Evolutionary conservation across 441 rosid species (phyloP).

Genomic region (Pelargonium australe): DNA sequence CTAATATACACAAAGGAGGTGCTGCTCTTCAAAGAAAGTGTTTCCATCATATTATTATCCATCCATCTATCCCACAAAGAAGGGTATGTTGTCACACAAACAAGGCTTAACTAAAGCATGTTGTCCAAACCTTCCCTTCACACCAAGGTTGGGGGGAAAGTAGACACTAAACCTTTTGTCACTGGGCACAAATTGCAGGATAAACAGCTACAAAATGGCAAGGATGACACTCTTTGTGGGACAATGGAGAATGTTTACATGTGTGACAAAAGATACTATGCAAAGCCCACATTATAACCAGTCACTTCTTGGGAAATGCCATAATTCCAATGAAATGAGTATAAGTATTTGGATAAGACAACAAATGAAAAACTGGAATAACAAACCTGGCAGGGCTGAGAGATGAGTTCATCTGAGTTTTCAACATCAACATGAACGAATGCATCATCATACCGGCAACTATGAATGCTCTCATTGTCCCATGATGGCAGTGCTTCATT

Average conservation of each 20-base stretch:
- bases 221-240: not conserved
- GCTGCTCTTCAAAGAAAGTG: not conserved
- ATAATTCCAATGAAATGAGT: not conserved
- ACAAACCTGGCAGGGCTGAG: conserved; percentile 88
- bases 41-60: too few relatives aligned
- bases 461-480: conserved; percentile 50
- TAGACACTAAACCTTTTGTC: too few relatives aligned
- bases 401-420: conserved; percentile 46
- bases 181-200: not conserved
- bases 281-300: not conserved
- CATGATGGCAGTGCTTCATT: conserved; percentile 47
- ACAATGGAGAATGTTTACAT: not conserved
- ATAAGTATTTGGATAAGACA: not conserved
- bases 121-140: too few relatives aligned
- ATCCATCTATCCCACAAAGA: too few relatives aligned
- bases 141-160: not conserved
- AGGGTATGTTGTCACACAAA: not conserved
- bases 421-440: conserved; percentile 53
- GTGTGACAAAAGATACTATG: not conserved
- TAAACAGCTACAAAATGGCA: not conserved
- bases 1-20: not conserved
- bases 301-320: not conserved
- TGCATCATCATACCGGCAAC: conserved; percentile 43
- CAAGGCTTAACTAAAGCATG: not conserved
- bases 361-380: not conserved